phyloP scores from a whole-genome alignment of 306 rosid genomes.

The Pterocarpus macrocarpus region DNA sequence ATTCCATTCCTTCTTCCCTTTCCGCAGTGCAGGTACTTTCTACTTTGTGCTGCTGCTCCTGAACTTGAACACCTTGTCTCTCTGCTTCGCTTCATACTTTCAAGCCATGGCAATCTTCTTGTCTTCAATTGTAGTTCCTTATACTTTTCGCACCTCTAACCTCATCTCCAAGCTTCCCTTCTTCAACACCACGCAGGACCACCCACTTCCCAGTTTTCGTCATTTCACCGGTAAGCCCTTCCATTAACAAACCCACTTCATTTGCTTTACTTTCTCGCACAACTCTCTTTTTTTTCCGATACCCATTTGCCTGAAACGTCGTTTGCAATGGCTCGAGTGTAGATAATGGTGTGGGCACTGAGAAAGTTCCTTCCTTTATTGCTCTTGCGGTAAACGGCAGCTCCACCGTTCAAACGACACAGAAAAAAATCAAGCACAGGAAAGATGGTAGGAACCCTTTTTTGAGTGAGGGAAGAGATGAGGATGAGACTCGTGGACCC shows the following conservation, averaged over 20 bases:
- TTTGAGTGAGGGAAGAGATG: constrained; percentile 93
- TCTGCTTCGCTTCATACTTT: background rate
- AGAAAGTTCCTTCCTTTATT: constrained; percentile 45
- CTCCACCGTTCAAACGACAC: constrained; percentile 37
- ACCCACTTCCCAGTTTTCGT: constrained; percentile 33
- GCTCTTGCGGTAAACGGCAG: constrained; percentile 57
- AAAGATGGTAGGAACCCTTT: constrained; percentile 58
- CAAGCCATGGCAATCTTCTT: constrained; percentile 61
- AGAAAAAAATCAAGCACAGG: constrained; percentile 45
- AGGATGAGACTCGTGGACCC: constrained; percentile 76
- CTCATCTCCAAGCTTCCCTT: constrained; percentile 53
- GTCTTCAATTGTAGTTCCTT: constrained; percentile 55
- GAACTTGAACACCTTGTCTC: background rate
- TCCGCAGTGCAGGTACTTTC: background rate
- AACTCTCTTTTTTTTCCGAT: background rate
- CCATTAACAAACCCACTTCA: constrained; percentile 13
- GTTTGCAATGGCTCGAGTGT: constrained; percentile 43
- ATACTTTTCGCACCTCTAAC: constrained; percentile 36
- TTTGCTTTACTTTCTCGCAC: constrained; percentile 11
- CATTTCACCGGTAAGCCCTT: constrained; percentile 56
- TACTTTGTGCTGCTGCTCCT: background rate
- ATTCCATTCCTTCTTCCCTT: background rate
- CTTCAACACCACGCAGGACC: constrained; percentile 43
- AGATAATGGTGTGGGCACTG: constrained; percentile 37
- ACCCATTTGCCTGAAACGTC: constrained; percentile 19